These are phyloP conservation scores for Annulohypoxylon moriforme DNA, from an alignment of 495 filamentous ascomycete genomes.

Conservation along the genomic window DNA sequence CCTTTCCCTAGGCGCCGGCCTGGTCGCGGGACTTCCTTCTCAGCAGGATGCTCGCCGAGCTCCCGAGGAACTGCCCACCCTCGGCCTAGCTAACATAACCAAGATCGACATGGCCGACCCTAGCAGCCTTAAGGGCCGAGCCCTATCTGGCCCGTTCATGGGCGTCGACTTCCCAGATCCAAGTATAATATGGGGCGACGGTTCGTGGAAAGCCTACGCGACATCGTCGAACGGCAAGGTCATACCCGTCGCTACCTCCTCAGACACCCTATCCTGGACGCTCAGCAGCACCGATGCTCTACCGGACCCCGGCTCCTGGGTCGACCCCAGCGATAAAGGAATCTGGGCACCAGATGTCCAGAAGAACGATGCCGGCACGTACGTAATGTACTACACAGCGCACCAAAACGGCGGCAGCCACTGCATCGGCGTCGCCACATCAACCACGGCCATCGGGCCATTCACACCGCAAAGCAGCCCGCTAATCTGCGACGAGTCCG, in stretches of 20 bases:
- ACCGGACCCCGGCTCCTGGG: conserved; percentile 46
- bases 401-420: conserved; percentile 54
- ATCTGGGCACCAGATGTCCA: conserved; percentile 50
- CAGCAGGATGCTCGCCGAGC: conserved; percentile 7
- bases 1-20: conserved; percentile 35
- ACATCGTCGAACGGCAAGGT: conserved; percentile 45
- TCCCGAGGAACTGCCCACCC: conserved; percentile 31
- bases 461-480: conserved; percentile 57
- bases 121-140: conserved; percentile 33
- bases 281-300: conserved; percentile 44
- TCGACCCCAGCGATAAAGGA: conserved; percentile 35
- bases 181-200: conserved; percentile 45
- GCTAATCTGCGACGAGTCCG: conserved; percentile 59
- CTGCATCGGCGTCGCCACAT: conserved; percentile 64
- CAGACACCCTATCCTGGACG: conserved; percentile 44
- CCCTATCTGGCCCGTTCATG: conserved; percentile 39
- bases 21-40: conserved; percentile 42
- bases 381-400: conserved; percentile 69
- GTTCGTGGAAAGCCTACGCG: conserved; percentile 49
- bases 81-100: conserved; percentile 48
- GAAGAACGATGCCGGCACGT: conserved; percentile 57
- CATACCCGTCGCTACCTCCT: conserved; percentile 47
- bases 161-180: conserved; percentile 50
- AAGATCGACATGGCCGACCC: conserved; percentile 34
- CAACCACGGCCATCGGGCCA: conserved; percentile 57